Evolutionary conservation across 2,329 filamentous ascomycete species (phyloP), one percentile per base, ranked within the genome.

Genomic region (Phoma sp.): DNA sequence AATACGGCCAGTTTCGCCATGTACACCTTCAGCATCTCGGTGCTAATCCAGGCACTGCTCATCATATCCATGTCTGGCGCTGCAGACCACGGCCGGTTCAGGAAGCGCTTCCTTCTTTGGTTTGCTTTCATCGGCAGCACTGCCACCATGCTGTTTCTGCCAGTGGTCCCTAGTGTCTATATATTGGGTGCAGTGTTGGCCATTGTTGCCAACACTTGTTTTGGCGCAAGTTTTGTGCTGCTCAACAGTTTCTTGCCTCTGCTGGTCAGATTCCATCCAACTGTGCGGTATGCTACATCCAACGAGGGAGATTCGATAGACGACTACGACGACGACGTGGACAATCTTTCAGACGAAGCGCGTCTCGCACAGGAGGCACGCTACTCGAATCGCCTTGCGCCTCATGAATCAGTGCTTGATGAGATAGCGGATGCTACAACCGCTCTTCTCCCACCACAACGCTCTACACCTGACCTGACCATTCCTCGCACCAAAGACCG

Each of bases 1-100:
- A 98, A 98, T 76, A 97, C 94, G 0, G 93, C 94, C 32, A 96
- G 91, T 75, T 97, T 98, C 75, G 94, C 92, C 73, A 96, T 98
- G 92, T 98, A 98, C 77, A 97, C 92, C 2, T 99, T 99, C 76
- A 96, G 92, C 54, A 81, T 96, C 69, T 96, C 91, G 72, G 95
- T 99, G 1, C 76, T 97, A 19, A 76, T 97, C 10, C 95, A 99
- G 74, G 90, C 93, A 1, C 77, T 98, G 25, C 79, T 98, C 27
- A 96, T 99, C 38, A 92, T 99, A 61, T 96, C 92, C 70, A 96
- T 99, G 82, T 96, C 92, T 70, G 95, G 91, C 51, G 93, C 94
- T 7, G 95, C 95, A 53, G 95, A 99, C 74, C 94, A 98, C 76
- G 95, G 95, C 60, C 71, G 74, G 22, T 95, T 93, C 78, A 88